phyloP scores from a whole-genome alignment of 257 asterid genomes.

The Phtheirospermum japonicum region DNA sequence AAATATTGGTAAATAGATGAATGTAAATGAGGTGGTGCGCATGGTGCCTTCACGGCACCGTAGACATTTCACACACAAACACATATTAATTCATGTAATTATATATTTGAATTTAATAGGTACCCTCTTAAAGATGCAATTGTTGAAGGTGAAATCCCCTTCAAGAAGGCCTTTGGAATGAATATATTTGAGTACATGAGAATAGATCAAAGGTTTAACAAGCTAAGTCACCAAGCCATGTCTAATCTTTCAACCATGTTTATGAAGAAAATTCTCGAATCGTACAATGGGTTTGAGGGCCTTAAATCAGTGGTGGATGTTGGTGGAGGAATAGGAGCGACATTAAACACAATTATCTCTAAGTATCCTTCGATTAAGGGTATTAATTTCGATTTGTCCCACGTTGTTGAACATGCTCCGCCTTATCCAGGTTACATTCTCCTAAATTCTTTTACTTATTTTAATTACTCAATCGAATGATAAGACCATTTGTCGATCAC shows the following conservation, averaged over 20 bases:
- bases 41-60: too few species aligned
- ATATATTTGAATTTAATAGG: too few species aligned
- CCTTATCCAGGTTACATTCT: too few species aligned
- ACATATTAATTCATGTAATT: too few species aligned
- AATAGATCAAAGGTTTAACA: conserved; percentile 26
- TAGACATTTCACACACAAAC: too few species aligned
- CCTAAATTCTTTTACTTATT: too few species aligned
- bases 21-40: too few species aligned
- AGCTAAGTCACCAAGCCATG: conserved; percentile 37
- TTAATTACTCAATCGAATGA: too few species aligned
- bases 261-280: conserved; percentile 33
- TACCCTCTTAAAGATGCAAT: conserved; percentile 42
- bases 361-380: conserved; percentile 38
- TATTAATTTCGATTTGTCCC: conserved; percentile 50
- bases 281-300: conserved; percentile 42
- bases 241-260: conserved; percentile 28
- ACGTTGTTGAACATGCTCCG: conserved; percentile 47
- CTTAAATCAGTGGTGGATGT: conserved; percentile 42
- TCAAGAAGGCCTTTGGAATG: conserved; percentile 43
- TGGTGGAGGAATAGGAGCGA: conserved; percentile 50
- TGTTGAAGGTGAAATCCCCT: conserved; percentile 44
- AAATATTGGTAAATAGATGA: too few species aligned
- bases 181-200: conserved; percentile 32
- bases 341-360: conserved; percentile 32
- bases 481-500: too few species aligned